A percentile compares a stretch with the other conserved stretches of the same genome.
phyloP scores from a whole-genome alignment of 164 flowering plant genomes.

The Piper longum region DNA sequence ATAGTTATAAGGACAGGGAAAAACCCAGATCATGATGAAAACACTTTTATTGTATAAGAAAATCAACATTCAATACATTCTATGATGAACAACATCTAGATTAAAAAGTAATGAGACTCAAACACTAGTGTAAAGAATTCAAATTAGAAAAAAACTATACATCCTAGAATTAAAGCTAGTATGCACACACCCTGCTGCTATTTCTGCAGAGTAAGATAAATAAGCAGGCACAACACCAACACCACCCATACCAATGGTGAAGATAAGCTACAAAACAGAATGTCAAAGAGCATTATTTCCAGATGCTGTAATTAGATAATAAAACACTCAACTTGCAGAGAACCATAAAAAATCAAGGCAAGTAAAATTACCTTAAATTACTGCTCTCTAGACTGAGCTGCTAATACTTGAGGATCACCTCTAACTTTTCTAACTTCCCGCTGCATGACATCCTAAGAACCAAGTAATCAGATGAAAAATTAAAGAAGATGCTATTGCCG shows the following conservation, averaged over 20 bases:
- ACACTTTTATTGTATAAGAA: too few species aligned
- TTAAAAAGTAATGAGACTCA: too few species aligned
- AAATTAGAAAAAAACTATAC: too few species aligned
- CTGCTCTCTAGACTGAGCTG: slow-evolving; percentile 74
- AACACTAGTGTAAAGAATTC: too few species aligned
- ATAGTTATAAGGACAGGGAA: slow-evolving; percentile 1
- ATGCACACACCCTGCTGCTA: slow-evolving; percentile 60
- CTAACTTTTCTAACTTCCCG: slow-evolving; percentile 41
- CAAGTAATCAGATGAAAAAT: slow-evolving; percentile 6
- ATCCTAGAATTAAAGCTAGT: too few species aligned
- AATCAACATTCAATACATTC: not conserved
- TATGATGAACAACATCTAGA: not conserved
- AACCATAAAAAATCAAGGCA: not conserved
- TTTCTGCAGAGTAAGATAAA: slow-evolving; percentile 76
- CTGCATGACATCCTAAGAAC: slow-evolving; percentile 62
- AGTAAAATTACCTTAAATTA: slow-evolving; percentile 43
- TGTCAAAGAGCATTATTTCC: not conserved
- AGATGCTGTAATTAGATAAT: not conserved
- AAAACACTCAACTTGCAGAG: not conserved
- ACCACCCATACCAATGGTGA: slow-evolving; percentile 72
- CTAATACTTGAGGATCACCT: slow-evolving; percentile 64
- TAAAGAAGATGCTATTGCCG: not conserved
- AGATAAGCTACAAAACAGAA: slow-evolving; percentile 39
- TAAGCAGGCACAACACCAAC: slow-evolving; percentile 69
- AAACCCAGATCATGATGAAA: not conserved